Conservation (phyloP, 176 grass and related monocot genomes). For the Saccharum spontaneum region DNA sequence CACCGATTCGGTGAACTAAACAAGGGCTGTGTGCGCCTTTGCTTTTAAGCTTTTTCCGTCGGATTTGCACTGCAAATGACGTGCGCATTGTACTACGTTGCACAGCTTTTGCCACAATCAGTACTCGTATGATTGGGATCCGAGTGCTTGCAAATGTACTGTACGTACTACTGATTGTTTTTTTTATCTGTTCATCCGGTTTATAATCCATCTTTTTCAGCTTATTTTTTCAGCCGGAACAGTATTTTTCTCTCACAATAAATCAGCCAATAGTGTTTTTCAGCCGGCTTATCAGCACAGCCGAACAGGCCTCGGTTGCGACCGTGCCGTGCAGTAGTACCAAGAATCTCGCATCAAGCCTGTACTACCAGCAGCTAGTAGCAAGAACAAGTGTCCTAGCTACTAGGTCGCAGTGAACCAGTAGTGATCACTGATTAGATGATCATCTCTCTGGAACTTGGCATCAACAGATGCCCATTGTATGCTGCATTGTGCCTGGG, state of each 20-base stretch:
- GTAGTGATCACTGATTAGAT: neutral
- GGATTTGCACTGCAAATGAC: conserved; percentile 39
- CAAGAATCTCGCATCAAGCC: neutral
- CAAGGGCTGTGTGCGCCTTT: neutral
- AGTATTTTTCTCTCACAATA: no score
- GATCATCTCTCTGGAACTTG: neutral
- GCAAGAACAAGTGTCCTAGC: neutral
- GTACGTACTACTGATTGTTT: neutral
- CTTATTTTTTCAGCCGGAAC: no score
- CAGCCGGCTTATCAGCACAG: no score
- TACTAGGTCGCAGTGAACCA: neutral
- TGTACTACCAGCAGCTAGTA: neutral
- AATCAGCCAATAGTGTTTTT: no score
- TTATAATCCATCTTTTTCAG: no score
- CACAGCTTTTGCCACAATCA: neutral
- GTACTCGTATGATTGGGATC: neutral
- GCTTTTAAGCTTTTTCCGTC: conserved; percentile 13
- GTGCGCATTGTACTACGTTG: neutral
- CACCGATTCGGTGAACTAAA: no score
- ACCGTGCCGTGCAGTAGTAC: neutral
- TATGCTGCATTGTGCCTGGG: no score
- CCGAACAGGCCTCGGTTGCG: no score
- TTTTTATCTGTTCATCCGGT: no score
- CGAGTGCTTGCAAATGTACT: neutral
- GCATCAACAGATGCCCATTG: neutral